phyloP scores from a whole-genome alignment of 169 alveolate species.

The Eimeria falciformis region DNA sequence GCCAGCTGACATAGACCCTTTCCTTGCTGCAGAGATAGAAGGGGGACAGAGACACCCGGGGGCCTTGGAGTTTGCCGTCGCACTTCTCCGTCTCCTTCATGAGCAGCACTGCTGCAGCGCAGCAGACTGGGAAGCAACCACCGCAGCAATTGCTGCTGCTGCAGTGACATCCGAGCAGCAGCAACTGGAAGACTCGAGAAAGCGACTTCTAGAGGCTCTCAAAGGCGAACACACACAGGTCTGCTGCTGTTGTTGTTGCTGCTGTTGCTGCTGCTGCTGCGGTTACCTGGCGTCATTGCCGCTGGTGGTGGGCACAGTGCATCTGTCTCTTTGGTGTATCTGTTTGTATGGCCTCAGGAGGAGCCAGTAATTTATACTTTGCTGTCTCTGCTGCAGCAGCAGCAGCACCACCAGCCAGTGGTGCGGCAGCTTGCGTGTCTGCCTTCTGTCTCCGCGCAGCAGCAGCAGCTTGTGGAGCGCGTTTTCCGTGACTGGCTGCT shows the following conservation, averaged over 20 bases:
- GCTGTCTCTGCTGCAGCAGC: constrained; percentile 17
- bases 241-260: not conserved
- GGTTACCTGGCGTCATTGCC: not conserved
- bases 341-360: constrained; percentile 11
- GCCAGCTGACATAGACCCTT: constrained; percentile 13
- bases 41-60: not conserved
- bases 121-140: constrained; percentile 32
- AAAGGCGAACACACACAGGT: not conserved
- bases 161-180: constrained; percentile 7
- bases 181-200: constrained; percentile 16
- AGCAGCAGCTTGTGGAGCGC: constrained; percentile 29
- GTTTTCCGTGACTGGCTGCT: constrained; percentile 53
- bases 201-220: constrained; percentile 30
- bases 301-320: not conserved
- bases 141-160: constrained; percentile 21
- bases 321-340: not conserved
- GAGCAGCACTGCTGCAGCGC: constrained; percentile 41
- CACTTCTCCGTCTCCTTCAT: constrained; percentile 22
- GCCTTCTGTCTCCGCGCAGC: constrained; percentile 9
- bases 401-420: constrained; percentile 4
- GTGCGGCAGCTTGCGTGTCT: constrained; percentile 51
- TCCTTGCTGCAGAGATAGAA: not conserved
- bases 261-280: not conserved
- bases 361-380: not conserved
- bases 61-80: constrained; percentile 31